Conservation (phyloP, 257 asterid genomes). For the Handroanthus guayacan region DNA sequence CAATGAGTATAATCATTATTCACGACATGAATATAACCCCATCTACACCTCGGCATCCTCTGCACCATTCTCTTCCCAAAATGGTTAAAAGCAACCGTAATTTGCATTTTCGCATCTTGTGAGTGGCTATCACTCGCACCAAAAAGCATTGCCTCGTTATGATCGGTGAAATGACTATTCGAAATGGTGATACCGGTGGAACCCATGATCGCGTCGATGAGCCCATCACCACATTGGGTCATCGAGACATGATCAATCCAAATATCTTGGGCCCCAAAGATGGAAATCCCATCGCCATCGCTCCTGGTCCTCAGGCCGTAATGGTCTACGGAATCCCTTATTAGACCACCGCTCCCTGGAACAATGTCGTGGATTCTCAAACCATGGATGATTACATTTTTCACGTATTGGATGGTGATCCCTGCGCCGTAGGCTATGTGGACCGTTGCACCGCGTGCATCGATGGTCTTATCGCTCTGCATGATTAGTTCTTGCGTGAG, state of each 20-base stretch:
- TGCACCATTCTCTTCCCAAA: slow-evolving; percentile 87
- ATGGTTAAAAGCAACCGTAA: slow-evolving; percentile 87
- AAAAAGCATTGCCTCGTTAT: slow-evolving; percentile 75
- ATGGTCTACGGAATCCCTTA: slow-evolving; percentile 66
- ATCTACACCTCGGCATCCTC: slow-evolving; percentile 89
- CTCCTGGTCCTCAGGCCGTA: slow-evolving; percentile 60
- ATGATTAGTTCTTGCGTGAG: slow-evolving; percentile 68
- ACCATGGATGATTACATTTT: slow-evolving; percentile 77
- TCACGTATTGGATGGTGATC: slow-evolving; percentile 64
- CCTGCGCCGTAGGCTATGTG: slow-evolving; percentile 81
- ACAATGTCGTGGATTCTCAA: slow-evolving; percentile 56
- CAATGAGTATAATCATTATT: slow-evolving; percentile 96
- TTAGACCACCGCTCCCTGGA: slow-evolving; percentile 56
- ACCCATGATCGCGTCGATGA: slow-evolving; percentile 67
- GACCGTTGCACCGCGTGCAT: slow-evolving; percentile 72
- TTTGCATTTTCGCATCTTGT: slow-evolving; percentile 66
- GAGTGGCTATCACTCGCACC: slow-evolving; percentile 70
- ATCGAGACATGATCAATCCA: slow-evolving; percentile 95
- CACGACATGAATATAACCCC: slow-evolving; percentile 80
- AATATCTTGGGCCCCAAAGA: slow-evolving; percentile 65
- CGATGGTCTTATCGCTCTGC: slow-evolving; percentile 80
- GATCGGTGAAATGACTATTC: slow-evolving; percentile 84
- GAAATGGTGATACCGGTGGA: slow-evolving; percentile 84
- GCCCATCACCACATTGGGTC: slow-evolving; percentile 64
- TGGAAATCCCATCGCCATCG: slow-evolving; percentile 88